Evolutionary conservation across 768 basidiomycete species (phyloP).

Genomic region (Auricularia cornea): DNA sequence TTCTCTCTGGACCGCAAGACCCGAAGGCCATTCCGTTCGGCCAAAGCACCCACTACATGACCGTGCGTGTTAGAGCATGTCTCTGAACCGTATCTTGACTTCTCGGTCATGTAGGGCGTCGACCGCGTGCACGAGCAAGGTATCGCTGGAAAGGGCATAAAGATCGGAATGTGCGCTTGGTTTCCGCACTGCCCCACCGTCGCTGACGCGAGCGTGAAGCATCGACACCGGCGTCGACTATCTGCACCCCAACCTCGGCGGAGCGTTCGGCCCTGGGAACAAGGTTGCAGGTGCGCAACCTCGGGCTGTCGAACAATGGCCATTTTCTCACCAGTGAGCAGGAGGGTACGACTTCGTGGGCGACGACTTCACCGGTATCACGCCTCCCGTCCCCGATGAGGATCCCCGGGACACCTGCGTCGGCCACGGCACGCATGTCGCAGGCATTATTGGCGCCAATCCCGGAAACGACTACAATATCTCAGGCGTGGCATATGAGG

Average conservation of each 20-base stretch:
- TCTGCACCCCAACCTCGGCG: neutral
- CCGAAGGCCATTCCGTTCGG: neutral
- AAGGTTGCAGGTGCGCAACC: neutral
- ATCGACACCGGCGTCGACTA: neutral
- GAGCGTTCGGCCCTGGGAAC: neutral
- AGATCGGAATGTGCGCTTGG: neutral
- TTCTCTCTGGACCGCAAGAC: neutral
- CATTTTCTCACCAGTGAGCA: neutral
- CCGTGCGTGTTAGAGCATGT: neutral
- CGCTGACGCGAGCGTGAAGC: neutral
- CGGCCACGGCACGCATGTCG: neutral
- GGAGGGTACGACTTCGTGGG: neutral
- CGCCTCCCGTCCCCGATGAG: neutral
- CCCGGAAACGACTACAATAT: neutral
- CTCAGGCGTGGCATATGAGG: neutral
- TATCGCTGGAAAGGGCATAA: neutral
- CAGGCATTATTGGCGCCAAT: neutral
- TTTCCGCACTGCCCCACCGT: too few relatives aligned
- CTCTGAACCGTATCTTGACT: neutral
- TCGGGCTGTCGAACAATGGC: neutral
- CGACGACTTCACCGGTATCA: neutral
- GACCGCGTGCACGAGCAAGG: neutral
- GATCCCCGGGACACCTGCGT: neutral
- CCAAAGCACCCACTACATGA: neutral
- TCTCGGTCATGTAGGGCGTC: neutral